Evolutionary conservation across 768 basidiomycete genomes (phyloP).

Genomic region (Tephrocybe sp.): DNA sequence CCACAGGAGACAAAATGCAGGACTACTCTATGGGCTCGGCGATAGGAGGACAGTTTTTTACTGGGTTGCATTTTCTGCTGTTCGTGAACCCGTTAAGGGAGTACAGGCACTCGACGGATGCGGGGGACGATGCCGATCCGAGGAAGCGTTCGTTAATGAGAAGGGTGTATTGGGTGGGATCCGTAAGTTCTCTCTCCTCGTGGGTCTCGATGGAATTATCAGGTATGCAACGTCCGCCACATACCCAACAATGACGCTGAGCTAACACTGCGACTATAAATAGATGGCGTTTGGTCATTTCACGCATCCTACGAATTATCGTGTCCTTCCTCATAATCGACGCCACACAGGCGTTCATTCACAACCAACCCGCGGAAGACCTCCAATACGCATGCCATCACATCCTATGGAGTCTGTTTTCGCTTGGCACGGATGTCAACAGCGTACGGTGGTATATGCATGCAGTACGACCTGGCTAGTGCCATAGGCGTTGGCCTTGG

Average conservation of each 20-base stretch:
- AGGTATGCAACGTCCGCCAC: conserved; percentile 9
- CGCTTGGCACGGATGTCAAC: background rate
- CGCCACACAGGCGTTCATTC: conserved; percentile 16
- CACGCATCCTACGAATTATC: conserved; percentile 9
- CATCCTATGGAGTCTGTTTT: conserved; percentile 13
- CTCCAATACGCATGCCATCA: conserved; percentile 8
- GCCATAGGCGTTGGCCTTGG: conserved; percentile 5
- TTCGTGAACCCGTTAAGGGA: conserved; percentile 14
- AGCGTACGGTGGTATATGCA: background rate
- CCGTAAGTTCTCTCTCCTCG: conserved; percentile 13
- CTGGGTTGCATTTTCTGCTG: conserved; percentile 14
- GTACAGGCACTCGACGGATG: conserved; percentile 15
- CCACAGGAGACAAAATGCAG: conserved; percentile 12
- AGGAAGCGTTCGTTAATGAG: conserved; percentile 8
- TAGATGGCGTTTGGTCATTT: conserved; percentile 9
- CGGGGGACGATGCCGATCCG: background rate
- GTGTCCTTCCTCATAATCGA: conserved; percentile 13
- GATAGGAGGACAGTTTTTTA: conserved; percentile 13
- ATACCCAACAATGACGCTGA: conserved; percentile 1
- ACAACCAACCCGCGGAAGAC: conserved; percentile 9
- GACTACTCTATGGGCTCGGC: conserved; percentile 17
- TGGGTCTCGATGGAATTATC: conserved; percentile 19
- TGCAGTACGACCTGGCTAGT: conserved; percentile 9
- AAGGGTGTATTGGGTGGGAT: conserved; percentile 17
- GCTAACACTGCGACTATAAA: background rate